Evolutionary conservation across 192 early-diverging fungal genomes (phyloP).

Genomic region (Linnemannia zychae): DNA sequence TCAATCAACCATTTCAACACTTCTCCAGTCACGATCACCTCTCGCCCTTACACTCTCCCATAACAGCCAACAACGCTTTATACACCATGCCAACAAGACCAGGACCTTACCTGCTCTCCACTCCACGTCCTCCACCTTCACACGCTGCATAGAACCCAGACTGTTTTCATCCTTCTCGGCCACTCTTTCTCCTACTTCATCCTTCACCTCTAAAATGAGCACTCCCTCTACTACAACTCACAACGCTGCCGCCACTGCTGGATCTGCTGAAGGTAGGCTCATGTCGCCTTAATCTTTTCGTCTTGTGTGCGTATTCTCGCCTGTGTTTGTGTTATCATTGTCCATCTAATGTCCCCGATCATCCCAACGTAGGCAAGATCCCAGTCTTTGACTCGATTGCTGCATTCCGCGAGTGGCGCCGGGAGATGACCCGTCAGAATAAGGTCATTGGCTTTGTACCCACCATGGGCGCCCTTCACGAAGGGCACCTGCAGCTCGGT

Average conservation of each 20-base stretch:
- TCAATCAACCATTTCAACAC: neutral
- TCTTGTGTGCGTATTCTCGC: neutral
- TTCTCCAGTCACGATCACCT: neutral
- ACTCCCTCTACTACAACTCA: neutral
- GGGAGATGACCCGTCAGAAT: conserved; percentile 61
- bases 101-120: conserved; percentile 1
- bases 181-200: neutral
- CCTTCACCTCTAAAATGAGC: neutral
- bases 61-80: neutral
- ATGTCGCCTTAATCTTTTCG: neutral
- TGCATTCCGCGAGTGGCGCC: conserved; percentile 81
- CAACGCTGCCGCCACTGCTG: neutral
- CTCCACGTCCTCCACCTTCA: neutral
- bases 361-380: conserved; percentile 20
- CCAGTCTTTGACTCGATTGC: conserved; percentile 79
- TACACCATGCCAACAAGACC: neutral
- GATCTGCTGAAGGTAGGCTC: neutral
- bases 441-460: conserved; percentile 92
- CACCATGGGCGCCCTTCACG: conserved; percentile 98
- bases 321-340: neutral
- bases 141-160: conserved; percentile 5
- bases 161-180: conserved; percentile 5
- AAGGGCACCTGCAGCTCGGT: conserved; percentile 88
- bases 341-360: neutral
- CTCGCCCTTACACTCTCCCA: neutral